Evolutionary conservation across 305 asterid species (phyloP).

Genomic region (Galium porrigens): DNA sequence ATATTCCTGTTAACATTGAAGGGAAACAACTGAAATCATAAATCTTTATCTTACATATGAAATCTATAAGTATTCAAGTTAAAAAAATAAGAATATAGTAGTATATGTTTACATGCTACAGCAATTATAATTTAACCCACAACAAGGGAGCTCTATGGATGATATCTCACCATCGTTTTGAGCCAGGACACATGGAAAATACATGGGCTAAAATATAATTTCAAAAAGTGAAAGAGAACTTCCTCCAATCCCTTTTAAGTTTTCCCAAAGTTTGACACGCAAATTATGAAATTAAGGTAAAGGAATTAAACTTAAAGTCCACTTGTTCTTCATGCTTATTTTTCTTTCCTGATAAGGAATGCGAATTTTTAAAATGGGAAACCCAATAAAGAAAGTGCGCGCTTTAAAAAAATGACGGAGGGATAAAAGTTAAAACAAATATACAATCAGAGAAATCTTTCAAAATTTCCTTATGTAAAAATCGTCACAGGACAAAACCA

Average conservation of each 20-base stretch:
- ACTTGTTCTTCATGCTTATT: background rate
- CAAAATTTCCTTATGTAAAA: too few species aligned
- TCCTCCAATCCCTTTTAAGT: background rate
- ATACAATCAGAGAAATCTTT: too few species aligned
- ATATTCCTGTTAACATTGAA: slow-evolving; percentile 45
- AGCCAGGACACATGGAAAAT: background rate
- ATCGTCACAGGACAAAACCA: background rate
- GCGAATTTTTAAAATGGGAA: background rate
- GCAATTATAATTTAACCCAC: background rate
- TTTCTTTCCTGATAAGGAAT: background rate
- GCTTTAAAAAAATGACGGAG: background rate
- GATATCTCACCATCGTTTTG: background rate
- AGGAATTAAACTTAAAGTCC: background rate
- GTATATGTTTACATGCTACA: background rate
- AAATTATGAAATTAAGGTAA: too few species aligned
- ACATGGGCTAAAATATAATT: background rate
- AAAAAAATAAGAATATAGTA: too few species aligned
- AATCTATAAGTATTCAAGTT: background rate
- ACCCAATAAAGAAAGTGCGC: background rate
- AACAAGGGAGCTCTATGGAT: background rate
- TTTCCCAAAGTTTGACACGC: background rate
- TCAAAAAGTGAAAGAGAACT: background rate
- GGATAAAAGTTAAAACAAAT: too few species aligned
- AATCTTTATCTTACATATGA: background rate
- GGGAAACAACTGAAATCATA: background rate